Evolutionary conservation across 2,329 filamentous ascomycete genomes (phyloP).

Genomic region (Dryadomyces quercus-mongolicae): DNA sequence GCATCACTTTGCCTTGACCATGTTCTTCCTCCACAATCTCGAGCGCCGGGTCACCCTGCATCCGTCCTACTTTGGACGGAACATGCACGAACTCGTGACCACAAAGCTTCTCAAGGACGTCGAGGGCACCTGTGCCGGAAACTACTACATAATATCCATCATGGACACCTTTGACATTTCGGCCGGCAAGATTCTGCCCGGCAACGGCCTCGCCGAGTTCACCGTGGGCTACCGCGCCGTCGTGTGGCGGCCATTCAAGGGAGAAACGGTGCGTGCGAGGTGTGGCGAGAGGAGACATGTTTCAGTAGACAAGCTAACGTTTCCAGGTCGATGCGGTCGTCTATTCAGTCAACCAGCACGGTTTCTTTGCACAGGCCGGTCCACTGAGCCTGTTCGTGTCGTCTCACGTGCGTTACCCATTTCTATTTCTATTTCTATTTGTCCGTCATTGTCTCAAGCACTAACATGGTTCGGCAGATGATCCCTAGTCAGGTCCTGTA

Average conservation of each 20-base stretch:
- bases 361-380: constrained; percentile 78
- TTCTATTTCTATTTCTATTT: neutral
- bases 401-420: constrained; percentile 50
- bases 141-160: constrained; percentile 96
- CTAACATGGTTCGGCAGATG: constrained; percentile 43
- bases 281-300: neutral
- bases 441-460: neutral
- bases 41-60: constrained; percentile 91
- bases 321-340: constrained; percentile 84
- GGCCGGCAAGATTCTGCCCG: constrained; percentile 82
- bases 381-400: constrained; percentile 71
- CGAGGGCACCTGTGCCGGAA: constrained; percentile 88
- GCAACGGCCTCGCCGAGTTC: constrained; percentile 86
- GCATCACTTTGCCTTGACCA: constrained; percentile 26
- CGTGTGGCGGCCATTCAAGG: constrained; percentile 95
- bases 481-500: constrained; percentile 89
- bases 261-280: constrained; percentile 61
- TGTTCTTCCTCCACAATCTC: constrained; percentile 98
- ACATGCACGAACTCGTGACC: constrained; percentile 84
- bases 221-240: constrained; percentile 91
- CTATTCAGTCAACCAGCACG: constrained; percentile 78
- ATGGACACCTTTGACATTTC: constrained; percentile 95
- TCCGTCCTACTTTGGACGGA: constrained; percentile 90
- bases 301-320: neutral
- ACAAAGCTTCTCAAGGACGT: constrained; percentile 84